These are phyloP conservation scores for Canavalia ensiformis DNA, from an alignment of 306 rosid genomes.

Conservation along the genomic window DNA sequence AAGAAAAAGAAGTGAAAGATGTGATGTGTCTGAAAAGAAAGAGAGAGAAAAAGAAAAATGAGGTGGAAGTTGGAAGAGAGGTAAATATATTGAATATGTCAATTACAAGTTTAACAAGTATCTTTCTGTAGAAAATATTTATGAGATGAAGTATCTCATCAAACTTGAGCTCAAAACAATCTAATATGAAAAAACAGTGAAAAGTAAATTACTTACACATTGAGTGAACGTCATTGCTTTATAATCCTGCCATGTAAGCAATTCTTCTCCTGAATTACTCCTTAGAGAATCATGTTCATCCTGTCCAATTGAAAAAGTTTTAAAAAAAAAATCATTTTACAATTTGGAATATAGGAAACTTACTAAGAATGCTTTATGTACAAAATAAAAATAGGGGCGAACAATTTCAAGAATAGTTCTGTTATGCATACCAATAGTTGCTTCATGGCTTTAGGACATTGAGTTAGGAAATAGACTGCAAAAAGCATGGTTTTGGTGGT, in stretches of 20 bases:
- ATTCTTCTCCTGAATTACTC: conserved; percentile 54
- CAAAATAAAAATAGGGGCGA: neutral
- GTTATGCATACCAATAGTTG: conserved; percentile 70
- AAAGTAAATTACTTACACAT: conserved; percentile 66
- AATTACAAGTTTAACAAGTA: neutral
- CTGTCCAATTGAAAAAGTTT: conserved; percentile 55
- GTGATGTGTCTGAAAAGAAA: too few relatives aligned
- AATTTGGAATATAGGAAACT: neutral
- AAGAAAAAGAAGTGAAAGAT: too few relatives aligned
- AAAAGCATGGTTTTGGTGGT: conserved; percentile 97
- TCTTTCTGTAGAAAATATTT: neutral
- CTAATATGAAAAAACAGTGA: neutral
- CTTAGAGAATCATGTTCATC: conserved; percentile 78
- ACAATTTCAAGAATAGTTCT: conserved; percentile 8
- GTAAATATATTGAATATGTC: neutral
- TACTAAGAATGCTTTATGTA: neutral
- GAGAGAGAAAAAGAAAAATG: too few relatives aligned
- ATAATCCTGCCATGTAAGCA: conserved; percentile 86
- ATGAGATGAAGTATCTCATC: conserved; percentile 34
- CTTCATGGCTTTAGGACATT: conserved; percentile 73
- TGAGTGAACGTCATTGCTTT: conserved; percentile 93
- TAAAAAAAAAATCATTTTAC: neutral
- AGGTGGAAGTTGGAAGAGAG: too few relatives aligned
- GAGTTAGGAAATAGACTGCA: conserved; percentile 88
- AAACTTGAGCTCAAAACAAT: conserved; percentile 30